Evolutionary conservation across 352 stramenopile genomes (phyloP), one percentile per base, ranked within the genome.

Genomic region (Phytophthora aleatoria): DNA sequence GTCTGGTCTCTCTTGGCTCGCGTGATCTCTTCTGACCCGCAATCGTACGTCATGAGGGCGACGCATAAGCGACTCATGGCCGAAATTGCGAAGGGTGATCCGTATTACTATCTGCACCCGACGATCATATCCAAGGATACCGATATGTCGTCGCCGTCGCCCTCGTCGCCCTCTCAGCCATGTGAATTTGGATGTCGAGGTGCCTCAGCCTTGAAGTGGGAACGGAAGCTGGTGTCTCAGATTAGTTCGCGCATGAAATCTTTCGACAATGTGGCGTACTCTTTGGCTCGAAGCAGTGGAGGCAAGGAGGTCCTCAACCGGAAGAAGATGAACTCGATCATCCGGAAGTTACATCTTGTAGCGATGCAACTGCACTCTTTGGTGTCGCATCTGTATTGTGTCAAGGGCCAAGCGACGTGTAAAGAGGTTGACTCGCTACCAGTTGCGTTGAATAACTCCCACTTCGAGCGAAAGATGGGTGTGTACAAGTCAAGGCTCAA

Each of bases 291-390:
- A 45, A 81, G 74, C 2, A 81, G 67, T 35, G 77, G 73, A 39
- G 77, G 76, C 3, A 81, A 86, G 39, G 79, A 90, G 38, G 51
- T 86, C 4, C 67, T 91, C 33, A 92, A 79, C 43, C 84, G 84
- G 24, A 91, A 91, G 71, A 92, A 92, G 56, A 82, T 91, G 72
- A 92, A 92, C 64, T 91, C 84, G 16, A 91, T 85, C 15, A 90
- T 92, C 31, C 82, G 84, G 4, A 92, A 92, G 53, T 57, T 92
- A 24, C 84, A 92, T 59, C 69, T 92, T 12, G 82, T 92, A 31
- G 84, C 82, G 0, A 87, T 92, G 50, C 84, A 92, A 51, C 42
- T 93, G 10, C 84, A 93, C 54, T 89, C 80, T 13, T 57, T 92
- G 5, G 70, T 92, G 9, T 87, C 77, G 1, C 82, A 92, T 56